phyloP scores from a whole-genome alignment of 768 basidiomycete species.

The Pulveroboletus sp. region DNA sequence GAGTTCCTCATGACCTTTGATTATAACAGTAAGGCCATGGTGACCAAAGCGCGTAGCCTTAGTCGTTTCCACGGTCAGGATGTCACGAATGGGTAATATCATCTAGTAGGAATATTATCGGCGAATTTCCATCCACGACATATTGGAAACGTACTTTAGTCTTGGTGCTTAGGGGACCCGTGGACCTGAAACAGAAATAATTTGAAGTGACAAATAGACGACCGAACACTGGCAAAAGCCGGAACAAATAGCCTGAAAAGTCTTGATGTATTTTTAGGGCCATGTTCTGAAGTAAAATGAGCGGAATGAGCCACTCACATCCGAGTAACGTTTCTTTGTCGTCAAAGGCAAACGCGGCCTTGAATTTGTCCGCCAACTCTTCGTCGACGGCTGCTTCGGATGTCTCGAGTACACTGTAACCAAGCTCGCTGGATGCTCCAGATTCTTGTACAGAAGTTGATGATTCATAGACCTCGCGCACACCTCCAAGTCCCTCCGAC shows the following conservation, averaged over 20 bases:
- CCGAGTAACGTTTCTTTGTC: conserved; percentile 85
- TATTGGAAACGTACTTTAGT: conserved; percentile 63
- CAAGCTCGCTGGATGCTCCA: conserved; percentile 50
- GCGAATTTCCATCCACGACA: neutral
- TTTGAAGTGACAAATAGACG: conserved; percentile 88
- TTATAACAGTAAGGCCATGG: conserved; percentile 81
- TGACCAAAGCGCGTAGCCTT: conserved; percentile 89
- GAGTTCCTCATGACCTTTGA: conserved; percentile 95
- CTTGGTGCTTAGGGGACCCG: conserved; percentile 68
- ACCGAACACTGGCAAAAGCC: conserved; percentile 86
- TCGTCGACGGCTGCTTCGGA: conserved; percentile 58
- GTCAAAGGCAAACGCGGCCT: conserved; percentile 76
- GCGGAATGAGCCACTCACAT: conserved; percentile 50
- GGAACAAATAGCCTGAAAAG: conserved; percentile 85
- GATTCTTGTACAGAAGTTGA: conserved; percentile 13
- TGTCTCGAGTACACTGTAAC: conserved; percentile 80
- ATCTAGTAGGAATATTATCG: conserved; percentile 51
- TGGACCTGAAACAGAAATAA: conserved; percentile 93
- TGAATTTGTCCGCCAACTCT: conserved; percentile 72
- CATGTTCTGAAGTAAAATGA: neutral
- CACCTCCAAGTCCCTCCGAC: conserved; percentile 32
- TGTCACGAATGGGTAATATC: conserved; percentile 88
- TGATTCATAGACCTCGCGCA: conserved; percentile 53
- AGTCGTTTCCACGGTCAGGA: conserved; percentile 77
- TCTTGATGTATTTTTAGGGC: conserved; percentile 44